Base-by-base conservation (phyloP, 345 rosid species). In the Kandelia obovata region DNA sequence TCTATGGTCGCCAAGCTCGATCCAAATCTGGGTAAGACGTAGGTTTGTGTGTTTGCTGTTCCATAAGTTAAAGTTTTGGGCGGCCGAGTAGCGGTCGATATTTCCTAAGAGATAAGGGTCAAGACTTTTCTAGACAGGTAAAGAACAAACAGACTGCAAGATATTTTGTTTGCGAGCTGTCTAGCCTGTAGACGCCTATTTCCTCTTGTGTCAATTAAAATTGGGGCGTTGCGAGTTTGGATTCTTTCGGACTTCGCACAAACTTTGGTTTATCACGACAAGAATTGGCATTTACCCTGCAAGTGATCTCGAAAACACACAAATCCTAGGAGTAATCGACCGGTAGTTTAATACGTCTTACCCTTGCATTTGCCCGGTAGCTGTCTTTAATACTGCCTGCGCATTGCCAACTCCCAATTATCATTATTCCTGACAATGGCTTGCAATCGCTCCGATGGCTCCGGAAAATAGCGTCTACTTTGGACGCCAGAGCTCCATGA, bases 401-500 rank as follows among this genome's bases (percentile, higher is more conserved):
- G 39, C 31, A 71, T 30, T 30, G 39, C 35, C 58, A 28, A 2
- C 6, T 5, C 21, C 11, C 57, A 23, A 51, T 31, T 20, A 35
- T 27, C 58, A 10, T 52, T 4, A 53, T 28, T 28, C 27, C 11
- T 46, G 34, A 62, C 37, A 28, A 83, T 80, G 87, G 79, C 75
- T 62, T 74, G 74, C 1, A 75, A 55, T 62, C 69, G 75, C 32
- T 61, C 83, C 6, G 79, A 75, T 53, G 82, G 83, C 64, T 71
- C 75, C 0, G 58, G 71, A 55, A 85, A 83, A 63, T 86, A 81
- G 66, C 80, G 89, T 66, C 65, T 83, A 53, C 75, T 82, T 43
- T 79, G 85, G 86, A 81, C 83, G 0, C 80, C 75, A 53, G 87
- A 81, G 20, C 82, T 83, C 9, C 87, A 83, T 55, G 86, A 83